Percentiles rank a stretch among this genome's conserved stretches.
phyloP scores from a whole-genome alignment of 2,329 filamentous ascomycete genomes.

The Parafenestella ontariensis region DNA sequence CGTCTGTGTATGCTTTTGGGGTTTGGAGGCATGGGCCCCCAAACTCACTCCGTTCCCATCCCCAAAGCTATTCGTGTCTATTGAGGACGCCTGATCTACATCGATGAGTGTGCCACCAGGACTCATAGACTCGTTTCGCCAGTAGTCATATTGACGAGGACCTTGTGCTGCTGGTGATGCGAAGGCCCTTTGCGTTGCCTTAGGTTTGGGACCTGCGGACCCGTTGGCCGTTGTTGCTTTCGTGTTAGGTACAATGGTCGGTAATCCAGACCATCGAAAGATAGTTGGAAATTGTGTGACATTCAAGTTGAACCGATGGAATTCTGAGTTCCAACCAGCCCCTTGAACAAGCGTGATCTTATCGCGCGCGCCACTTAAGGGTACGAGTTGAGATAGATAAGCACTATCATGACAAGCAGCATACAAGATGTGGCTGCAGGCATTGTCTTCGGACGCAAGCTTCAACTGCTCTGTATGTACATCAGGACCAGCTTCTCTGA shows the following conservation, averaged over 20 bases:
- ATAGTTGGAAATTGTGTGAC: constrained; percentile 61
- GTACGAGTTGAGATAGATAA: constrained; percentile 64
- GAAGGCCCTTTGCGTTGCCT: constrained; percentile 5
- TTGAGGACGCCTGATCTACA: background rate
- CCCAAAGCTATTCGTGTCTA: constrained; percentile 9
- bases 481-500: background rate
- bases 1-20: background rate
- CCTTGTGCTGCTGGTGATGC: background rate
- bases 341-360: constrained; percentile 64
- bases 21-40: constrained; percentile 4
- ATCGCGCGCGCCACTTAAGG: constrained; percentile 57
- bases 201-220: constrained; percentile 1
- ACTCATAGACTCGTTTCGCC: constrained; percentile 11
- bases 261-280: constrained; percentile 53
- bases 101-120: constrained; percentile 8
- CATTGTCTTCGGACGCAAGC: constrained; percentile 63
- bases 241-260: background rate
- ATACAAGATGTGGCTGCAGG: constrained; percentile 71
- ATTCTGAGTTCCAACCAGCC: constrained; percentile 61
- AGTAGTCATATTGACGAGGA: constrained; percentile 11
- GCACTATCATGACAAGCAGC: constrained; percentile 68
- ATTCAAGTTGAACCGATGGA: constrained; percentile 58
- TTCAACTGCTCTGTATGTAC: constrained; percentile 45
- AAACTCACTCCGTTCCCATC: constrained; percentile 9
- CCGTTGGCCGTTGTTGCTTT: constrained; percentile 9